Evolutionary conservation across 345 rosid genomes (phyloP), one percentile per base, ranked within the genome.

Genomic region (Populus alba): DNA sequence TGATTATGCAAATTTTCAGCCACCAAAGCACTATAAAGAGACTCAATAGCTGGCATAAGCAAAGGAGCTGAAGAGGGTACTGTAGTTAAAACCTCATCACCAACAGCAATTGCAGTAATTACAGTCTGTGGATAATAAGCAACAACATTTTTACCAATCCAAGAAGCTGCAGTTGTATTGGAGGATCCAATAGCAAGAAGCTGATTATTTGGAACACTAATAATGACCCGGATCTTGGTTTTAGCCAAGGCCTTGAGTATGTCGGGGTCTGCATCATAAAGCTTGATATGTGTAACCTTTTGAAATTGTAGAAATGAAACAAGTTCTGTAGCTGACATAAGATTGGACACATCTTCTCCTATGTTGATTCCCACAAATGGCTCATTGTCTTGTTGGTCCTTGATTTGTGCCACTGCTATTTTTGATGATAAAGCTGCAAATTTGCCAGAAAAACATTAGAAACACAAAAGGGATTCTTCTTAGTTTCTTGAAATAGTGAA

Each of bases 121-220:
- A 90, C 71, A 18, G 97, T 94, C 51, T 89, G 81, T 10, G 98
- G 99, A 87, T 90, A 92, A 80, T 78, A 91, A 76, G 97, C 94
- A 66, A 84, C 95, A 6, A 96, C 95, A 63, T 94, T 94, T 16
- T 95, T 85, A 67, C 81, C 91, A 61, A 96, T 81, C 99, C 98
- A 96, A 0, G 94, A 81, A 10, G 98, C 98, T 13, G 99, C 95
- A 0, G 99, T 92, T 59, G 90, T 74, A 76, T 92, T 96, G 6
- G 98, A 92, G 31, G 98, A 89, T 8, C 99, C 99, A 71, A 96
- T 90, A 3, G 97, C 99, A 55, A 94, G 92, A 70, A 96, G 89
- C 88, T 96, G 98, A 66, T 96, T 94, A 82, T 96, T 96, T 9
- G 99, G 99, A 25, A 96, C 97, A 23, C 97, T 90, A 79, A 92